Percentiles rank a stretch among this genome's conserved stretches.
Conservation (phyloP, 2,329 filamentous ascomycete species). For the Fusarium burgessii region DNA sequence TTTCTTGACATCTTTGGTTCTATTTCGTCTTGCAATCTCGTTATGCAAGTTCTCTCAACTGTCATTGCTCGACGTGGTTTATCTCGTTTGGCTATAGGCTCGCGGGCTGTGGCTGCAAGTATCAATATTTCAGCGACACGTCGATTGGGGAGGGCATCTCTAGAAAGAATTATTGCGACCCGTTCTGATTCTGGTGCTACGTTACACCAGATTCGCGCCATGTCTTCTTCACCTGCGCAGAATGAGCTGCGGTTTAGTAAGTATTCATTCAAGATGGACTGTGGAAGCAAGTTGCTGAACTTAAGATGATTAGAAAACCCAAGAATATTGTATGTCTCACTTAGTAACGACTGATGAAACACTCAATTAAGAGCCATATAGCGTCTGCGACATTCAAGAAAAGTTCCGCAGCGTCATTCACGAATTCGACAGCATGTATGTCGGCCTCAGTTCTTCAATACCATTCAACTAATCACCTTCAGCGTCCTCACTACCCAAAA, state of each 20-base stretch:
- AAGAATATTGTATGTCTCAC: constrained; percentile 60
- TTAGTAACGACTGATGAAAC: not conserved
- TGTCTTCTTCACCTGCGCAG: constrained; percentile 25
- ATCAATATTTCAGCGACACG: not conserved
- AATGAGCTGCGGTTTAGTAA: constrained; percentile 52
- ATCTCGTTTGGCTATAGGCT: constrained; percentile 30
- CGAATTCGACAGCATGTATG: constrained; percentile 85
- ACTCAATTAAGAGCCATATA: constrained; percentile 51
- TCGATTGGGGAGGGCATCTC: not conserved
- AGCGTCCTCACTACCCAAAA: constrained; percentile 77
- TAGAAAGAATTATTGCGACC: not conserved
- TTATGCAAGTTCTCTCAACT: constrained; percentile 29
- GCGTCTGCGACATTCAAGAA: constrained; percentile 94
- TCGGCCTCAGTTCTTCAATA: constrained; percentile 15
- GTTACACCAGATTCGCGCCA: constrained; percentile 21
- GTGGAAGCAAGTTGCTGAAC: constrained; percentile 24
- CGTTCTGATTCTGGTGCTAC: not conserved
- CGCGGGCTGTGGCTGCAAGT: constrained; percentile 15
- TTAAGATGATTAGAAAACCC: constrained; percentile 56
- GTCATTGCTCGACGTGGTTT: constrained; percentile 32
- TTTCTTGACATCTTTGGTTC: not conserved
- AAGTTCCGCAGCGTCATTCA: constrained; percentile 87
- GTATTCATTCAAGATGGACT: constrained; percentile 22
- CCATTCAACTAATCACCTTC: constrained; percentile 13
- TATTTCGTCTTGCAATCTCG: not conserved